Percentiles rank a stretch among this genome's conserved stretches.
phyloP scores from a whole-genome alignment of 805 yeast species.

The Suhomyces prunicola region DNA sequence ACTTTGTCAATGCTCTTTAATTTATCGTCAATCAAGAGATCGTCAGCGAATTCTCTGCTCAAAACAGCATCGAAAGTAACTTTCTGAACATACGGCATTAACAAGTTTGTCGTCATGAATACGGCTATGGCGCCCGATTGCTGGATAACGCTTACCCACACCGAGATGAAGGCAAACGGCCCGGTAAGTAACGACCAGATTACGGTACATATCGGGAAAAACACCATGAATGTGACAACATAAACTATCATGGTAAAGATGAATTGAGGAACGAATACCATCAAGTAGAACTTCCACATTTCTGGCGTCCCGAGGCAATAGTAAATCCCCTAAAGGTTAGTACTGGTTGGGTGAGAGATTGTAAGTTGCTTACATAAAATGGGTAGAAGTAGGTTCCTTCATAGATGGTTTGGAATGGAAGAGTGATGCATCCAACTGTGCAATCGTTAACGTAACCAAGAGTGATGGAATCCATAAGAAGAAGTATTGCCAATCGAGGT shows the following conservation, averaged over 20 bases:
- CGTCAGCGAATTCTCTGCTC: conserved; percentile 43
- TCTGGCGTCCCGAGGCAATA: conserved; percentile 41
- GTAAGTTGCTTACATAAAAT: conserved; percentile 15
- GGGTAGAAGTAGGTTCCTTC: conserved; percentile 24
- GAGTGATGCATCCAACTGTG: not conserved
- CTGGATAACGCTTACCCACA: conserved; percentile 44
- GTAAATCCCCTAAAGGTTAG: conserved; percentile 32
- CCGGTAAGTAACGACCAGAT: conserved; percentile 44
- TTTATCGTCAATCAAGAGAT: conserved; percentile 41
- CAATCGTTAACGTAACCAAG: not conserved
- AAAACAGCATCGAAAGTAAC: conserved; percentile 48
- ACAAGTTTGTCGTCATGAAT: conserved; percentile 36
- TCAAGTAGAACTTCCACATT: conserved; percentile 46
- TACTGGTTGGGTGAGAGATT: not conserved
- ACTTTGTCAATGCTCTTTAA: conserved; percentile 27
- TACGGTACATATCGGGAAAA: conserved; percentile 46
- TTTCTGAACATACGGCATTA: conserved; percentile 49
- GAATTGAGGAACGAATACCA: conserved; percentile 45
- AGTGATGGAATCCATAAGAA: not conserved
- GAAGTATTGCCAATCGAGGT: too few species aligned
- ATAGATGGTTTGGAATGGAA: conserved; percentile 1
- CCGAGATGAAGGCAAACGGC: conserved; percentile 48
- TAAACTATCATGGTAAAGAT: conserved; percentile 36
- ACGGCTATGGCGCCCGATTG: conserved; percentile 41
- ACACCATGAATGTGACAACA: conserved; percentile 28